Evolutionary conservation across 169 alveolate genomes (phyloP).

Genomic region (Plasmodium fragile): DNA sequence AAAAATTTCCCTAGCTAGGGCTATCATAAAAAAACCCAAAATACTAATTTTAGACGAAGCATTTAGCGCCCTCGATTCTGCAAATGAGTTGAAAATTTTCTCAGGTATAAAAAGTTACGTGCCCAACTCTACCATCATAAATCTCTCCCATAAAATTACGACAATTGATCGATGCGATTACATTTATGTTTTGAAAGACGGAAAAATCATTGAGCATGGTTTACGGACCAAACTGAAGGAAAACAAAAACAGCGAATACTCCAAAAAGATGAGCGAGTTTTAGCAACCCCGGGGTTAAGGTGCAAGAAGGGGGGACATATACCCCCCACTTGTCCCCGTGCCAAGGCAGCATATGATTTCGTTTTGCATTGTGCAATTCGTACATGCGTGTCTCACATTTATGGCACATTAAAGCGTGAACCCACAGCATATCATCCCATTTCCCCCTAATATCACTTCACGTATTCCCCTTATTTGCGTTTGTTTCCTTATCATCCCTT

Average conservation of each 20-base stretch:
- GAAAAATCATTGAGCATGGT: slow-evolving; percentile 80
- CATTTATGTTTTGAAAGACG: slow-evolving; percentile 73
- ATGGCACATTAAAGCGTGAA: background rate
- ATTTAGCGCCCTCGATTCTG: slow-evolving; percentile 89
- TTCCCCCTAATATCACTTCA: background rate
- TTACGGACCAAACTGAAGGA: slow-evolving; percentile 37
- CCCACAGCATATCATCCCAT: background rate
- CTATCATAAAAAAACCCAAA: slow-evolving; percentile 80
- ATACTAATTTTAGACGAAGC: slow-evolving; percentile 93
- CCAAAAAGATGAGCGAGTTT: slow-evolving; percentile 50
- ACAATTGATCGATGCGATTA: slow-evolving; percentile 79
- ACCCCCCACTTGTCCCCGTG: background rate
- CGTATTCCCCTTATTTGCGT: background rate
- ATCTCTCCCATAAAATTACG: slow-evolving; percentile 83
- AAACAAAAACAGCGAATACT: slow-evolving; percentile 67
- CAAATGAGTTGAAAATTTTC: slow-evolving; percentile 74
- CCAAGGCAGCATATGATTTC: background rate
- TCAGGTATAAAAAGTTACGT: slow-evolving; percentile 73
- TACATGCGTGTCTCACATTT: background rate
- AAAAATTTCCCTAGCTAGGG: slow-evolving; percentile 88
- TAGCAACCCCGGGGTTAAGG: background rate
- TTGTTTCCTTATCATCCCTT: background rate
- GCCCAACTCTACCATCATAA: slow-evolving; percentile 71
- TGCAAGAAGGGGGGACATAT: background rate
- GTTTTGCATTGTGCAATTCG: background rate